Evolutionary conservation across 495 filamentous ascomycete genomes (phyloP), one percentile per base, ranked within the genome.

Genomic region (Penicillium turbatum): DNA sequence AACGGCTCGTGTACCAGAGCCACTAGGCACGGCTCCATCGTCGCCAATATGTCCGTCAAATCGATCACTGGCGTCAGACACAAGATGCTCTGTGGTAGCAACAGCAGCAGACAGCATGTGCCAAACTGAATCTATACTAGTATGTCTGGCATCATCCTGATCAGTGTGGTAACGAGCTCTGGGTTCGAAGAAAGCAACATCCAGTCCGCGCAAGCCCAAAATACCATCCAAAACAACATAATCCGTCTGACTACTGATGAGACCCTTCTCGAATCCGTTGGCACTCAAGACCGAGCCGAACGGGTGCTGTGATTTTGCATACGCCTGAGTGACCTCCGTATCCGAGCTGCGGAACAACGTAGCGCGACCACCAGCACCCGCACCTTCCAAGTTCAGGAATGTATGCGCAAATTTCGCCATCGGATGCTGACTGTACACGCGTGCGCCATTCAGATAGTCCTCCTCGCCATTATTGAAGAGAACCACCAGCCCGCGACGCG

Each of bases 401-500:
- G 88, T 87, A 61, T 91, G 86, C 29, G 86, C 77, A 59, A 91
- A 86, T 21, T 77, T 79, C 1, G 86, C 79, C 52, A 96, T 76
- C 7, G 92, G 92, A 62, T 90, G 87, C 45, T 88, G 82, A 26
- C 86, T 82, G 55, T 91, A 95, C n/a, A 85, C 90, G 55, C 86
- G 81, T 35, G 93, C 90, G 5, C 93, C 93, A 63, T 93, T 92
- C 39, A 98, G 76, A 50, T 81, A 93, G 65, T 97, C 90, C 71
- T 98, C 93, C 71, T 98, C 93, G 46, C 89, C 92, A 62, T 97
- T 97, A 72, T 98, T 98, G 56, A 98, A 76, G 37, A 98, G 73
- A 24, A 87, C 82, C 19, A 98, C 86, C 35, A 98, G 75, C 1
- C 91, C 92, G 57, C 81, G 81, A 57, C 85, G 85, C 2, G 89